A percentile compares a stretch with the other conserved stretches of the same genome.
phyloP scores from a whole-genome alignment of 2,329 filamentous ascomycete genomes.

The Paraconiothyrium brasiliense region DNA sequence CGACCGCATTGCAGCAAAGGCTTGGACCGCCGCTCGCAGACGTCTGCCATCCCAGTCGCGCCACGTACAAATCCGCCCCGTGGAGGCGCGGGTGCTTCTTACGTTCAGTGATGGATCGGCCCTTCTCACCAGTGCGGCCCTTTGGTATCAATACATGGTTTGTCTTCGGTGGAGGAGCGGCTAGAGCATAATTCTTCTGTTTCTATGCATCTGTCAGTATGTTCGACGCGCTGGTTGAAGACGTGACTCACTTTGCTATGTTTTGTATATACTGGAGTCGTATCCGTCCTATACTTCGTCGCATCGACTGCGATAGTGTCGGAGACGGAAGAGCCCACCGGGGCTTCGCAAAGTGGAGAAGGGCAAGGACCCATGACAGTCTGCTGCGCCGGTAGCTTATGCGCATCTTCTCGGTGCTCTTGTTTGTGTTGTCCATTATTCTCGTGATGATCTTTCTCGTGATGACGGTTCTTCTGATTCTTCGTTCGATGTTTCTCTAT shows the following conservation, averaged over 20 bases:
- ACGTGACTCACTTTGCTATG: slow-evolving; percentile 9
- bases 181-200: not conserved
- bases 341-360: not conserved
- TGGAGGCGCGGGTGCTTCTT: slow-evolving; percentile 59
- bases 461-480: slow-evolving; percentile 31
- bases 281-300: not conserved
- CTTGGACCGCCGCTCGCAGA: not conserved
- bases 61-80: slow-evolving; percentile 63
- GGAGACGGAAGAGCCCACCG: not conserved
- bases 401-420: slow-evolving; percentile 27
- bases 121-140: slow-evolving; percentile 33
- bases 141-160: slow-evolving; percentile 40
- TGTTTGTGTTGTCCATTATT: slow-evolving; percentile 39
- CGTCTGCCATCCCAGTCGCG: slow-evolving; percentile 49
- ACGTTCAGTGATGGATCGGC: slow-evolving; percentile 45
- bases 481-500: slow-evolving; percentile 42
- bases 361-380: slow-evolving; percentile 15
- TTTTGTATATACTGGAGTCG: not conserved
- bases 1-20: slow-evolving; percentile 11
- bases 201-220: not conserved
- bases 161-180: slow-evolving; percentile 8
- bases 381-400: slow-evolving; percentile 20
- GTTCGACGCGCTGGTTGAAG: not conserved
- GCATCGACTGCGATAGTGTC: not conserved
- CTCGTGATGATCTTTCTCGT: slow-evolving; percentile 40